A percentile compares a stretch with the other conserved stretches of the same genome.
Evolutionary conservation across 164 flowering plant genomes (phyloP).

Genomic region (Aristolochia contorta): DNA sequence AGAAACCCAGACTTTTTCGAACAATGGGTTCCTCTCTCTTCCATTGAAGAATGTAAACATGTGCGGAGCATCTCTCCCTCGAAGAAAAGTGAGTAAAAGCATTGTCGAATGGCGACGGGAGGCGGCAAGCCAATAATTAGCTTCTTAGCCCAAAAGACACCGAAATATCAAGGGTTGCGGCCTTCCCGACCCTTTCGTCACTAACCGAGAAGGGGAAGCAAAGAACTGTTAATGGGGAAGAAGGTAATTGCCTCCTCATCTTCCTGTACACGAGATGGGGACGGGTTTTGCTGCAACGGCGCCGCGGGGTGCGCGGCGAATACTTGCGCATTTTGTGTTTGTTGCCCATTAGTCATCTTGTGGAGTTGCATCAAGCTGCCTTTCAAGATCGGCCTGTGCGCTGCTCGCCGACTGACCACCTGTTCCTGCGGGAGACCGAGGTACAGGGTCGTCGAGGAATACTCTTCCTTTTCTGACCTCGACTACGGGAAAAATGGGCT

Average conservation of each 20-base stretch:
- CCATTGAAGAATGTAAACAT: too few relatives aligned
- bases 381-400: constrained; percentile 17
- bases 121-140: too few relatives aligned
- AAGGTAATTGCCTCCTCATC: background rate
- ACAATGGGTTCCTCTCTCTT: too few relatives aligned
- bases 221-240: background rate
- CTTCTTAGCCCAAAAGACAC: too few relatives aligned
- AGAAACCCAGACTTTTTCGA: too few relatives aligned
- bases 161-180: too few relatives aligned
- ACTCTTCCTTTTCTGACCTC: constrained; percentile 4
- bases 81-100: too few relatives aligned
- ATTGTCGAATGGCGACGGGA: too few relatives aligned
- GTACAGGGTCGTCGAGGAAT: background rate
- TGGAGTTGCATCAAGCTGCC: constrained; percentile 32
- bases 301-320: constrained; percentile 8
- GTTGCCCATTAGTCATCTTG: constrained; percentile 20
- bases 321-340: constrained; percentile 25
- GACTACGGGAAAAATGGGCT: background rate
- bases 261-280: background rate
- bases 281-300: background rate
- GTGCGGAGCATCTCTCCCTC: too few relatives aligned
- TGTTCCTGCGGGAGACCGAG: background rate
- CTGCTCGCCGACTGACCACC: constrained; percentile 10
- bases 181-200: too few relatives aligned
- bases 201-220: too few relatives aligned